These are phyloP conservation scores for Grigorovia transvaalensis DNA, from an alignment of 805 yeast genomes.

Conservation along the genomic window DNA sequence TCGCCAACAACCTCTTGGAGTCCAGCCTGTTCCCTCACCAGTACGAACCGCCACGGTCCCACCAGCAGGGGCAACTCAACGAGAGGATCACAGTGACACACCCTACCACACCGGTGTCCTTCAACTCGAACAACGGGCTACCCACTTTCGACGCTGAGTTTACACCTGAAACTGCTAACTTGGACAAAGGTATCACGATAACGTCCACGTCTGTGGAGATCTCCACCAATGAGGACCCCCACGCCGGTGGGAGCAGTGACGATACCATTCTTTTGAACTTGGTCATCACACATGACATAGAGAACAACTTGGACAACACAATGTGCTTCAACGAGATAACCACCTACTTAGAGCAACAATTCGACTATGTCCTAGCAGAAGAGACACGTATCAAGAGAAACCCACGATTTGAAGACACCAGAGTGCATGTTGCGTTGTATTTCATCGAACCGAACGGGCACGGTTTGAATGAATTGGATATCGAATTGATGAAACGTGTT, in stretches of 20 bases:
- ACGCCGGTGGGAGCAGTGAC: slow-evolving; percentile 12
- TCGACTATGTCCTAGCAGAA: slow-evolving; percentile 69
- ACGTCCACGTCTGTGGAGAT: slow-evolving; percentile 34
- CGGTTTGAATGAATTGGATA: slow-evolving; percentile 65
- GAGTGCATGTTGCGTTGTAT: slow-evolving; percentile 65
- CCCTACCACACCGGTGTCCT: slow-evolving; percentile 37
- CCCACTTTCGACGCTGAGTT: slow-evolving; percentile 49
- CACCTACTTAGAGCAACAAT: slow-evolving; percentile 62
- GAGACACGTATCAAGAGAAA: slow-evolving; percentile 81
- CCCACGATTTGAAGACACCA: slow-evolving; percentile 67
- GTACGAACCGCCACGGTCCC: slow-evolving; percentile 27
- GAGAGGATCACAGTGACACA: slow-evolving; percentile 18
- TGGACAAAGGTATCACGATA: slow-evolving; percentile 68
- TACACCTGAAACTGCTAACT: slow-evolving; percentile 47
- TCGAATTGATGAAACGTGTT: slow-evolving; percentile 57
- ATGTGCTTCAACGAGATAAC: slow-evolving; percentile 58
- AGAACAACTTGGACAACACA: slow-evolving; percentile 65
- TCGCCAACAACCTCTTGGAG: slow-evolving; percentile 57
- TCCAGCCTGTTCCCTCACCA: slow-evolving; percentile 52
- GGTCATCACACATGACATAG: slow-evolving; percentile 70
- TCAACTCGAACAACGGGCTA: slow-evolving; percentile 52
- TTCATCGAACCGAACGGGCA: slow-evolving; percentile 72
- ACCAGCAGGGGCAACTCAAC: slow-evolving; percentile 3
- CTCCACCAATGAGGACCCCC: slow-evolving; percentile 10
- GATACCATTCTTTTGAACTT: slow-evolving; percentile 44